Evolutionary conservation across 129 eudicot species (phyloP).

Genomic region (Centella asiatica): DNA sequence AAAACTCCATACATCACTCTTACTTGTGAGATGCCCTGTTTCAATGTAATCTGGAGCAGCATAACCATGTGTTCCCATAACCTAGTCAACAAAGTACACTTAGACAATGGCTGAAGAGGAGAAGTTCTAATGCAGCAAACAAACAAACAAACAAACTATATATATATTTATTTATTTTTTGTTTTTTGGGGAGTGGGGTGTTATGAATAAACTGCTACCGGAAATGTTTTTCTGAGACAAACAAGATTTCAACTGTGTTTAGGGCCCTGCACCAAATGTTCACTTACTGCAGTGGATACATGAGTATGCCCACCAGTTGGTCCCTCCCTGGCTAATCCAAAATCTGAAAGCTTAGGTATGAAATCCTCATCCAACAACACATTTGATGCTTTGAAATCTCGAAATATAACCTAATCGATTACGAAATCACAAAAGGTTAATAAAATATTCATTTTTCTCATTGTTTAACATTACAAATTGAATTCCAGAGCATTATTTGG

Average conservation of each 20-base stretch:
- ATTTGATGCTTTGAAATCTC: slow-evolving; percentile 88
- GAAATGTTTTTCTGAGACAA: too few species aligned
- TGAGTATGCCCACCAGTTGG: slow-evolving; percentile 75
- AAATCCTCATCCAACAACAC: slow-evolving; percentile 69
- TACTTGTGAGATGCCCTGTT: slow-evolving; percentile 81
- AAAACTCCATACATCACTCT: slow-evolving; percentile 95
- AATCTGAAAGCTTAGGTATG: slow-evolving; percentile 85
- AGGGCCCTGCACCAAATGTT: too few species aligned
- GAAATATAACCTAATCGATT: slow-evolving; percentile 59
- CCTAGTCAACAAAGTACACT: slow-evolving; percentile 35
- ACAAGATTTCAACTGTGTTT: too few species aligned
- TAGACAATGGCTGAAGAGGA: background rate
- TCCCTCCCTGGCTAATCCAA: slow-evolving; percentile 95
- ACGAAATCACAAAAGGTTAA: background rate
- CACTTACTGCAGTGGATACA: slow-evolving; percentile 71
- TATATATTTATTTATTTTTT: too few species aligned
- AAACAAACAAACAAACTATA: too few species aligned
- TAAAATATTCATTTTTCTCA: background rate
- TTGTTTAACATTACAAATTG: background rate
- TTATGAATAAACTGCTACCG: too few species aligned
- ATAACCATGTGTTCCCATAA: slow-evolving; percentile 86
- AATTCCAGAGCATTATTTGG: background rate
- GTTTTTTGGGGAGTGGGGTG: too few species aligned
- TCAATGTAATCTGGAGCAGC: slow-evolving; percentile 94
- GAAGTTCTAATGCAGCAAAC: too few species aligned